Conservation (phyloP, 176 grass and related monocot species). For the Oropetium thomaeum region DNA sequence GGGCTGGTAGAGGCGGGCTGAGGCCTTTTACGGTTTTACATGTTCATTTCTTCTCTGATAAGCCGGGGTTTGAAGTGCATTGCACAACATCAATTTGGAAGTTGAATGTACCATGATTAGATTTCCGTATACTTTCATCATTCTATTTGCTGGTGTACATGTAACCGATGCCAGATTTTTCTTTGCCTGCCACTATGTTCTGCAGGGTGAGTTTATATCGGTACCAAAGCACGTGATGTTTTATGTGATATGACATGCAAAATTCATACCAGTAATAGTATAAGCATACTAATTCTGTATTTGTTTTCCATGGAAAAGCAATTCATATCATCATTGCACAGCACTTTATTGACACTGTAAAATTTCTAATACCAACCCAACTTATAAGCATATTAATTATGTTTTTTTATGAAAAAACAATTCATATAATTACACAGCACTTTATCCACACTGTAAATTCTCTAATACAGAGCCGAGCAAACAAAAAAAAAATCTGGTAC, state of each 20-base stretch:
- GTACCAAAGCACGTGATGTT: background rate
- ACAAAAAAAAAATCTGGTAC: conserved; percentile 24
- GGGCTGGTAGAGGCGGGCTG: no score
- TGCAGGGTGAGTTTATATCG: background rate
- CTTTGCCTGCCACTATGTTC: background rate
- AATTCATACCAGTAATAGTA: background rate
- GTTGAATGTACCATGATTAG: background rate
- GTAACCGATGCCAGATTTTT: background rate
- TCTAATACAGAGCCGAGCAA: conserved; percentile 17
- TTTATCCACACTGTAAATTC: background rate
- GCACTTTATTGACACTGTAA: no score
- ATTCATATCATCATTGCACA: no score
- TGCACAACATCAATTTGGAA: background rate
- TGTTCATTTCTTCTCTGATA: conserved; percentile 9
- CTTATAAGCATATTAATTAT: no score
- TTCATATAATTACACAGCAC: no score
- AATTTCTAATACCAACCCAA: no score
- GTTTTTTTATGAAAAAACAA: no score
- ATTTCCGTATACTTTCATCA: background rate
- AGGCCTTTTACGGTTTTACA: no score
- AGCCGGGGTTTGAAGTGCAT: background rate
- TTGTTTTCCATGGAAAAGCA: no score
- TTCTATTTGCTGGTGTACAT: background rate
- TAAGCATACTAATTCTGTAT: no score
- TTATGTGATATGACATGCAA: background rate